Percentiles rank a stretch among this genome's conserved stretches.
Conservation (phyloP, 306 rosid genomes). For the Lathyrus oleraceus region DNA sequence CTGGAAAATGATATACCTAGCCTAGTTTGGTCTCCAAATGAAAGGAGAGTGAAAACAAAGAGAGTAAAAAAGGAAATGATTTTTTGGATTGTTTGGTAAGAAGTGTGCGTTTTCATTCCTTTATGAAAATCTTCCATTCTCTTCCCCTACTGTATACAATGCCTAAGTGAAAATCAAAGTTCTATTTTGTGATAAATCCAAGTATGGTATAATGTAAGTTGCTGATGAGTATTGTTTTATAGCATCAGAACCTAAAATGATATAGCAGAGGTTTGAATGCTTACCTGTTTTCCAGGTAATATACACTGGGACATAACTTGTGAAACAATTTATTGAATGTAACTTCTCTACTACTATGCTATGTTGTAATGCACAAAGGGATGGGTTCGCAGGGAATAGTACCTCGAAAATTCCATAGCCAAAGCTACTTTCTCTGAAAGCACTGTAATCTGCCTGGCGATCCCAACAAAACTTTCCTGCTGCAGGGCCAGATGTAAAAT, state of each 20-base stretch:
- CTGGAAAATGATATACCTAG: background rate
- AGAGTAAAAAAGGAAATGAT: background rate
- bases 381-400: conserved; percentile 23
- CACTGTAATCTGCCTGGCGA: conserved; percentile 69
- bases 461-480: conserved; percentile 77
- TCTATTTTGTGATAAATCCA: background rate
- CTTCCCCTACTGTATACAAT: background rate
- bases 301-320: background rate
- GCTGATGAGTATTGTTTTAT: background rate
- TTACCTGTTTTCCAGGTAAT: background rate
- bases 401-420: conserved; percentile 86
- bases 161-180: background rate
- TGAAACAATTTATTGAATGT: conserved; percentile 9
- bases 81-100: background rate
- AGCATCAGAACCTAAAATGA: conserved; percentile 26
- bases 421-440: conserved; percentile 75
- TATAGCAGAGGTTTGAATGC: conserved; percentile 5
- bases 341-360: background rate
- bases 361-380: background rate
- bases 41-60: background rate
- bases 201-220: background rate
- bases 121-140: background rate
- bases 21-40: background rate
- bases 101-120: background rate
- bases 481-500: conserved; percentile 64